Evolutionary conservation across 176 grass and related monocot genomes (phyloP).

Genomic region (Canna indica): DNA sequence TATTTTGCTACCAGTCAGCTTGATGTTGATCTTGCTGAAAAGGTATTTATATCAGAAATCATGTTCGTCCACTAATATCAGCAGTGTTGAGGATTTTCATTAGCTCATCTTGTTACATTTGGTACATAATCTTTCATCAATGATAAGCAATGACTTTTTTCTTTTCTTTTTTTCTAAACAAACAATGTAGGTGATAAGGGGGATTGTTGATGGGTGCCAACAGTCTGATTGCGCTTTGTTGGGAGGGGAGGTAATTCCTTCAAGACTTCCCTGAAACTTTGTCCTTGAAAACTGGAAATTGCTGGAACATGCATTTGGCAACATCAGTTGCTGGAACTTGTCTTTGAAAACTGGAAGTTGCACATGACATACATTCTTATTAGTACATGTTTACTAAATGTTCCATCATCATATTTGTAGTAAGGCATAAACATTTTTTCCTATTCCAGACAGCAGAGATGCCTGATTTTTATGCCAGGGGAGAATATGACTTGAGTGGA

Average conservation of each 20-base stretch:
- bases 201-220: constrained; percentile 79
- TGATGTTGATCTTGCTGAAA: constrained; percentile 91
- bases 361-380: neutral
- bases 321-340: neutral
- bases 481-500: constrained; percentile 93
- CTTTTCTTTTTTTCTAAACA: neutral
- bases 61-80: neutral
- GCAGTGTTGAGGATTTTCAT: neutral
- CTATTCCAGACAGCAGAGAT: constrained; percentile 86
- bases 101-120: neutral
- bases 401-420: too few relatives aligned
- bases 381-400: neutral
- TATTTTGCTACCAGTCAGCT: constrained; percentile 84
- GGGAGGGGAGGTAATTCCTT: constrained; percentile 66
- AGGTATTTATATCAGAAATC: constrained; percentile 28
- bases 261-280: neutral
- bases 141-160: neutral
- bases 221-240: constrained; percentile 75
- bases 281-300: too few relatives aligned
- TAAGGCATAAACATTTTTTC: neutral
- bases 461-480: constrained; percentile 80
- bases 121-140: neutral
- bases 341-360: neutral
- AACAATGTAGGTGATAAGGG: constrained; percentile 65
- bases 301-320: neutral